Base-by-base conservation (phyloP, 139 green algal species). In the Edaphochlamys debaryana region DNA sequence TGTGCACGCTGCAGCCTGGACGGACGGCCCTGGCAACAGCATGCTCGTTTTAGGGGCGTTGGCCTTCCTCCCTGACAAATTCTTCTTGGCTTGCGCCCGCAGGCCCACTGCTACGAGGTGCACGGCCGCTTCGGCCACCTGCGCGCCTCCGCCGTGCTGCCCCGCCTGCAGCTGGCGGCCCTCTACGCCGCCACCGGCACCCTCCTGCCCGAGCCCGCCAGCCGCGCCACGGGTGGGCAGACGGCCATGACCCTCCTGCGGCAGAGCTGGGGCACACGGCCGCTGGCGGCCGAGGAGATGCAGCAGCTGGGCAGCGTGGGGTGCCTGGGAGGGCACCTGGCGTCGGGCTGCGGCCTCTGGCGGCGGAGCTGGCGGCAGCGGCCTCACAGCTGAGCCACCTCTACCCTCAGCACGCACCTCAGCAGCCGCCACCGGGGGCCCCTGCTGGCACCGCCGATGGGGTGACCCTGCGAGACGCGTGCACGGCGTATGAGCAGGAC, bases 141-240 rank as follows among this genome's bases (percentile, higher is more conserved):
- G 25, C 25, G 36, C 29, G 79, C 89, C 15, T 30, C 3, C 69
- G 76, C 73, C 67, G 62, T 85, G 11, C 58, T 68, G 3, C 67
- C 85, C 3, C 86, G 91, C 30, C 88, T 93, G 76, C 90, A 93
- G 84, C 88, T 94, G 30, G 91, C 91, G 20, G 88, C 88, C 2
- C 88, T 94, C 63, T 92, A 93, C 58, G 90, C 91, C 36, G 91
- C 90, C 62, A 91, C 85, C 29, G 66, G 76, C 82, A 87, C 70
- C 11, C 87, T 88, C 40, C 82, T 94, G 58, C 90, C 91, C 1
- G 90, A 93, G 83, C 87, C 87, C 0, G 19, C 3, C 77, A 90
- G 77, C 70, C 30, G 66, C 3, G 38, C 68, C 69, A 93, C 90
- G 3, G 91, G 91, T 2, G 88, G 66, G 7, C 85, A 93, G 79